Percentiles rank a stretch among this genome's conserved stretches.
phyloP scores from a whole-genome alignment of 2,329 filamentous ascomycete species.

The Epichloe coenophiala region DNA sequence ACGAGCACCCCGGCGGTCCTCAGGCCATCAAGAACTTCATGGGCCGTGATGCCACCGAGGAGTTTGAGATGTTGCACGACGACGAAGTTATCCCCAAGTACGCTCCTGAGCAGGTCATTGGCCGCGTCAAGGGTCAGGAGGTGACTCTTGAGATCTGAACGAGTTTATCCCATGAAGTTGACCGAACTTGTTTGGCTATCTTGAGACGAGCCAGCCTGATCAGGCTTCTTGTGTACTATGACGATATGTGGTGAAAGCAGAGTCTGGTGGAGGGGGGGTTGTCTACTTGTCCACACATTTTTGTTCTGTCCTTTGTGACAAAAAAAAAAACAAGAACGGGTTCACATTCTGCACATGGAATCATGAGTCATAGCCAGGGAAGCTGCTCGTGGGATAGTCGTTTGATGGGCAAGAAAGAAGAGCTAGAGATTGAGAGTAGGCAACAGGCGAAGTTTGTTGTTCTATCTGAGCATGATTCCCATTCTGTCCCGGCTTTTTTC shows the following conservation, averaged over 20 bases:
- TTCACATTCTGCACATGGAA: slow-evolving; percentile 2
- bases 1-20: slow-evolving; percentile 93
- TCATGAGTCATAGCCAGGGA: not conserved
- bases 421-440: not conserved
- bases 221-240: not conserved
- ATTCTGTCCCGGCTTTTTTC: not conserved
- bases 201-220: not conserved
- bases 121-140: slow-evolving; percentile 79
- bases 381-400: not conserved
- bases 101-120: slow-evolving; percentile 84
- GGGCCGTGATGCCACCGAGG: slow-evolving; percentile 90
- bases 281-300: not conserved
- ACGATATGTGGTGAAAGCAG: not conserved
- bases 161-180: not conserved
- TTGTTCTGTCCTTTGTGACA: not conserved
- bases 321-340: not conserved
- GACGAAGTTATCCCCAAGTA: slow-evolving; percentile 99
- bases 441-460: too few species aligned
- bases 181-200: not conserved
- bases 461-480: not conserved
- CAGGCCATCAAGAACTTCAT: slow-evolving; percentile 98
- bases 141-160: slow-evolving; percentile 51
- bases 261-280: not conserved
- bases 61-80: slow-evolving; percentile 97
- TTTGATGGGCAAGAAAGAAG: not conserved